Conservation (phyloP, 1,284 basidiomycete species). For the Trametes polyzona region DNA sequence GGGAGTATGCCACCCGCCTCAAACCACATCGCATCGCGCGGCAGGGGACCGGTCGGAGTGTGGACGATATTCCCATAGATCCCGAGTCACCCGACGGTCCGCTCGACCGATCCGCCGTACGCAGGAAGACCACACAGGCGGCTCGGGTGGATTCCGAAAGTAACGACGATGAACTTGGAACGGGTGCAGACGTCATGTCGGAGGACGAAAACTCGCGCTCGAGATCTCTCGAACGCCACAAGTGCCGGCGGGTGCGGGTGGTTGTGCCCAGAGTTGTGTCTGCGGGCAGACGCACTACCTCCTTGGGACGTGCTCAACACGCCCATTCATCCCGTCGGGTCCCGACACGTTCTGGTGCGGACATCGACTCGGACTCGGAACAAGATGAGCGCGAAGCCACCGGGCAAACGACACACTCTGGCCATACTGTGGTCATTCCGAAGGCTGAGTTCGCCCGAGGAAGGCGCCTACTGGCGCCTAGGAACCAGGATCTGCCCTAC, state of each 20-base stretch:
- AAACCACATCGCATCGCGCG: background rate
- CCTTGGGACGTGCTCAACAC: background rate
- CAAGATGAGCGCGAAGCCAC: conserved; percentile 2
- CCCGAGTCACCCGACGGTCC: background rate
- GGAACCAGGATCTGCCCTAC: conserved; percentile 39
- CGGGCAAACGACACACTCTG: background rate
- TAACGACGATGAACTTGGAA: conserved; percentile 1
- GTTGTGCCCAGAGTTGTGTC: background rate
- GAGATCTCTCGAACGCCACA: background rate
- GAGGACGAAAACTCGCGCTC: background rate
- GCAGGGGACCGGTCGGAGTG: background rate
- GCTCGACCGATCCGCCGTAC: background rate
- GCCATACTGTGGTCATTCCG: conserved; percentile 40
- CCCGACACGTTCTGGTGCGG: background rate
- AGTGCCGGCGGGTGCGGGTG: background rate
- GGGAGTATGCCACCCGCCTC: background rate
- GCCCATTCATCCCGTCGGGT: background rate
- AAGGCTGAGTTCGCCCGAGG: conserved; percentile 43
- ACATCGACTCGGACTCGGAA: conserved; percentile 7
- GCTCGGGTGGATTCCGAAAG: background rate
- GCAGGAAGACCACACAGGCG: background rate
- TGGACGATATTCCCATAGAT: background rate
- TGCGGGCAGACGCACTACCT: background rate
- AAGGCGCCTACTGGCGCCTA: conserved; percentile 48
- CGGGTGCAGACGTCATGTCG: background rate